Evolutionary conservation across 306 rosid genomes (phyloP), one percentile per base, ranked within the genome.

Genomic region (Boehmeria nivea): DNA sequence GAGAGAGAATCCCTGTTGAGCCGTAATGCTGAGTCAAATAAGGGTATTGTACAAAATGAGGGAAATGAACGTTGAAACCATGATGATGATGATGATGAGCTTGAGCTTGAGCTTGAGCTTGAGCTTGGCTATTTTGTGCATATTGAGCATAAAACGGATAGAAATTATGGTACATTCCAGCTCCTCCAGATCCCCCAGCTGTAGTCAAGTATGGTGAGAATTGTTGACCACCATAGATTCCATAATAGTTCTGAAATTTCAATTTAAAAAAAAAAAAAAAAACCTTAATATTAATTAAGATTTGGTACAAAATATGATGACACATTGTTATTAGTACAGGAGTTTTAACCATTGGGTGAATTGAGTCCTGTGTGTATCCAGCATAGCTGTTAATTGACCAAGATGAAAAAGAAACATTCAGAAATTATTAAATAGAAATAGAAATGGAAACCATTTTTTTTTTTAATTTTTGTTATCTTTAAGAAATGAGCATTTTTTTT

Each of bases 181-280:
- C n/a, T n/a, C n/a, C n/a, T n/a, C n/a, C n/a, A n/a, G n/a, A n/a
- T n/a, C n/a, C n/a, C 61, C 86, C 88, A 45, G 67, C 23, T 0
- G 85, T 40, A 31, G 87, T 48, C 57, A 78, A 77, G 64, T 86
- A 83, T 22, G 94, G 94, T 49, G 91, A 69, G 62, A 74, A 70
- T 18, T 84, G 95, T 61, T 87, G 95, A 58, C 85, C 83, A 27
- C 97, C 94, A 77, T 87, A 90, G n/a, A 82, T 74, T 76, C 78
- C 51, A 42, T 84, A 84, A 62, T 87, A 87, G 54, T 58, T 80
- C 98, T 90, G 83, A 57, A 39, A 18, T 53, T 65, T 4, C 38
- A 63, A 17, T 36, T n/a, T n/a, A n/a, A n/a, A 49, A 31, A 54
- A 49, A 21, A 6, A 13, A 50, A 25, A 14, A 1, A 31, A 34